Conservation (phyloP, 441 rosid species). For the Sinapis alba region DNA sequence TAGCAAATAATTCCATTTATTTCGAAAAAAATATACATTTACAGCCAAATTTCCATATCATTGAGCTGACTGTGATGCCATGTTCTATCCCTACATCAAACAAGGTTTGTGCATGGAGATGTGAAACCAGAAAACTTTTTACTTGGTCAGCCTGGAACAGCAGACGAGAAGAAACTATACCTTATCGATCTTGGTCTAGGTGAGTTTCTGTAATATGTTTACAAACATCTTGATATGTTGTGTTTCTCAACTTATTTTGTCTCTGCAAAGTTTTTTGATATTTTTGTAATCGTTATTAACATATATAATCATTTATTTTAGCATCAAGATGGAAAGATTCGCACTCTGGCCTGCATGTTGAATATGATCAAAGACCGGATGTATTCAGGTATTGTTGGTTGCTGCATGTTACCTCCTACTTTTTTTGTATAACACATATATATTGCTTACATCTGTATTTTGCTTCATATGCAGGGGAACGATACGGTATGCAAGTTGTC, state of each 20-base stretch:
- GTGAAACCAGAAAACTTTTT: conserved; percentile 95
- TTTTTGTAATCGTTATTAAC: conserved; percentile 10
- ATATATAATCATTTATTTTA: conserved; percentile 40
- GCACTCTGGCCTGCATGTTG: conserved; percentile 87
- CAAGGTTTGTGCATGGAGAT: conserved; percentile 95
- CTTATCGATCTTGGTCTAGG: conserved; percentile 96
- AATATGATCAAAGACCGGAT: conserved; percentile 95
- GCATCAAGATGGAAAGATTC: conserved; percentile 97
- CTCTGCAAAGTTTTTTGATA: conserved; percentile 4
- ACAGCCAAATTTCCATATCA: neutral
- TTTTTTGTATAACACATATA: neutral
- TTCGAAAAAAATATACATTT: conserved; percentile 3
- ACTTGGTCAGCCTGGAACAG: conserved; percentile 89
- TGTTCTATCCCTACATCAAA: conserved; percentile 32
- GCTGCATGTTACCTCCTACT: conserved; percentile 15
- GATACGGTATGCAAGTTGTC: conserved; percentile 88
- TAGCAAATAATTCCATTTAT: neutral
- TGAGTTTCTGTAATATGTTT: conserved; percentile 43
- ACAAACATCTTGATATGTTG: neutral
- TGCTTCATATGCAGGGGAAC: conserved; percentile 70
- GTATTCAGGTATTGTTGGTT: conserved; percentile 69
- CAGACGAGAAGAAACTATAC: conserved; percentile 90
- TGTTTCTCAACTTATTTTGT: conserved; percentile 9
- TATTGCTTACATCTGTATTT: conserved; percentile 22
- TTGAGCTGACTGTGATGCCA: conserved; percentile 21